These are phyloP conservation scores for Xylariaceae sp. DNA, from an alignment of 2,329 filamentous ascomycete species.

Conservation along the genomic window DNA sequence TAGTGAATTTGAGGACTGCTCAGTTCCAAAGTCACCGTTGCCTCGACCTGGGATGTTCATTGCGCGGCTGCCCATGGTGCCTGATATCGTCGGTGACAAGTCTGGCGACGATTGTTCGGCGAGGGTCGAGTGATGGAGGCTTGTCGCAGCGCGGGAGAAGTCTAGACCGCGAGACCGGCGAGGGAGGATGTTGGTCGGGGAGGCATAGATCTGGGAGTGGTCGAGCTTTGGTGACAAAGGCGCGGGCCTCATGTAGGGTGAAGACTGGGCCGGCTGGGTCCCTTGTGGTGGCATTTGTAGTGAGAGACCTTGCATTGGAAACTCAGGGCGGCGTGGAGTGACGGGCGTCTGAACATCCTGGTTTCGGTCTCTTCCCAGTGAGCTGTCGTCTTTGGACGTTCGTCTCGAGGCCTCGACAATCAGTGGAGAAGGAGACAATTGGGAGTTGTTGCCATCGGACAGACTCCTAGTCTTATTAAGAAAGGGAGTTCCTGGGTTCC, in stretches of 20 bases:
- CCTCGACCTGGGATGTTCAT: constrained; percentile 60
- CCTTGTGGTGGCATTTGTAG: constrained; percentile 65
- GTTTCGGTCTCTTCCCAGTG: constrained; percentile 39
- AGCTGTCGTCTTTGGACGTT: constrained; percentile 66
- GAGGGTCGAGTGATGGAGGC: constrained; percentile 90
- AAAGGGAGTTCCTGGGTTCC: constrained; percentile 36
- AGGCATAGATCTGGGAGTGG: constrained; percentile 78
- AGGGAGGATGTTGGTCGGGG: constrained; percentile 82
- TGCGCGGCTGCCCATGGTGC: constrained; percentile 50
- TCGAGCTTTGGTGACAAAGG: constrained; percentile 86
- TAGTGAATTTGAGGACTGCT: constrained; percentile 67
- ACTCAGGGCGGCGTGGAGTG: constrained; percentile 69
- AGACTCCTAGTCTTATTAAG: constrained; percentile 58
- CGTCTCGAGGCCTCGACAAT: constrained; percentile 53
- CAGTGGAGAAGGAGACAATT: constrained; percentile 57
- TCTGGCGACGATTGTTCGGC: constrained; percentile 86
- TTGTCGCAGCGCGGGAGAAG: constrained; percentile 90
- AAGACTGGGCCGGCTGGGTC: constrained; percentile 29
- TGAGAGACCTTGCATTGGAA: constrained; percentile 62
- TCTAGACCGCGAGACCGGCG: constrained; percentile 87
- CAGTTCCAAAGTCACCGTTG: constrained; percentile 47
- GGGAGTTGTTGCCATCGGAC: constrained; percentile 61
- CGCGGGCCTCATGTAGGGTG: constrained; percentile 50
- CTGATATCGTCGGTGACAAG: constrained; percentile 74
- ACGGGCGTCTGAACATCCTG: constrained; percentile 46